phyloP scores from a whole-genome alignment of 257 asterid species.

The Solanum dulcamara region DNA sequence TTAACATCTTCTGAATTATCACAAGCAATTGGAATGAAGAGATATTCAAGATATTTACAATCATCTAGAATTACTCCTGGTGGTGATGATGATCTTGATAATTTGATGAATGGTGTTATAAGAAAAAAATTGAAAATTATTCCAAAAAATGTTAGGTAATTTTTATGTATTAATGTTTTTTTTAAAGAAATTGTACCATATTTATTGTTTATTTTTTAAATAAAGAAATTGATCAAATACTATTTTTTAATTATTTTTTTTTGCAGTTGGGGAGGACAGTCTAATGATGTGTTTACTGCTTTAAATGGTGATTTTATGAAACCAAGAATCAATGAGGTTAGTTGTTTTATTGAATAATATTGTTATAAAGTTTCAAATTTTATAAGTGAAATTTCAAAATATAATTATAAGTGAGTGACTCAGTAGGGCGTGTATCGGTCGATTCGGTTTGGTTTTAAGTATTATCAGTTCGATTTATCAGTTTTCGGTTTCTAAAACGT shows the following conservation, averaged over 20 bases:
- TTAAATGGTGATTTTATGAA: conserved; percentile 71
- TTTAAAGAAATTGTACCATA: no score
- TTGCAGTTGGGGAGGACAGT: conserved; percentile 76
- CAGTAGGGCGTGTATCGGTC: no score
- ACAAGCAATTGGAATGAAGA: conserved; percentile 23
- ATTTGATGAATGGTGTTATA: conserved; percentile 66
- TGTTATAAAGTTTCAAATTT: background rate
- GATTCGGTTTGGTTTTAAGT: no score
- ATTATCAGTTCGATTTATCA: no score
- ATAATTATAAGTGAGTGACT: background rate
- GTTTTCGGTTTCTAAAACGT: no score
- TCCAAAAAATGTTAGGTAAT: conserved; percentile 50
- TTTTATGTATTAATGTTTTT: background rate
- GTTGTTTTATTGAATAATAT: background rate
- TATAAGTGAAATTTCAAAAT: background rate
- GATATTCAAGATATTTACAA: conserved; percentile 58
- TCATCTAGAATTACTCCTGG: conserved; percentile 38
- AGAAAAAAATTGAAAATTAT: conserved; percentile 70
- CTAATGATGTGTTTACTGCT: conserved; percentile 37
- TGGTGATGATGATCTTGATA: conserved; percentile 38
- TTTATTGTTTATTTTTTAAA: background rate
- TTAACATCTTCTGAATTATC: conserved; percentile 40
- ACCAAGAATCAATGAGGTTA: conserved; percentile 77
- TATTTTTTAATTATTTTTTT: background rate
- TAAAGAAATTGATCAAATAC: background rate